A percentile compares a stretch with the other conserved stretches of the same genome.
Evolutionary conservation across 202 grass and related monocot species (phyloP).

Genomic region (Musa balbisiana): DNA sequence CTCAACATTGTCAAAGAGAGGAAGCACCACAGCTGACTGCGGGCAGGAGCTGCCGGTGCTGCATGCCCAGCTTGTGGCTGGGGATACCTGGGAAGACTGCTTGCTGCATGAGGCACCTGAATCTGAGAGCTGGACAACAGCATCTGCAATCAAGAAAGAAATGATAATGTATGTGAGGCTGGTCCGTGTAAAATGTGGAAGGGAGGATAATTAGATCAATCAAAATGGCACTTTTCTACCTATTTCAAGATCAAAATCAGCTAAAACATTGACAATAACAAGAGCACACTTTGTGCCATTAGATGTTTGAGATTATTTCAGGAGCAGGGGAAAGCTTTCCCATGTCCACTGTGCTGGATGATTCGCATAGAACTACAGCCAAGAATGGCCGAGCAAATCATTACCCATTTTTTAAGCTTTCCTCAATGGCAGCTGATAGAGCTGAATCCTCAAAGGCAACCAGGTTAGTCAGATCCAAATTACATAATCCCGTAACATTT

Average conservation of each 20-base stretch:
- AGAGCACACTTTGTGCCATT: too few relatives aligned
- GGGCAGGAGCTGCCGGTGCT: neutral
- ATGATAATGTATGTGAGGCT: neutral
- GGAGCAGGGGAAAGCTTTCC: neutral
- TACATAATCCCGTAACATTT: too few relatives aligned
- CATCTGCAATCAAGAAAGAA: neutral
- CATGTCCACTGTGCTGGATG: neutral
- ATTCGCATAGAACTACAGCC: neutral
- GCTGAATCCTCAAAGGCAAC: too few relatives aligned
- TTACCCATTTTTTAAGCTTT: too few relatives aligned
- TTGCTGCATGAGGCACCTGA: neutral
- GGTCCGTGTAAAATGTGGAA: neutral
- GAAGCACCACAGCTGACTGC: conserved; percentile 35
- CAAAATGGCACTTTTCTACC: neutral
- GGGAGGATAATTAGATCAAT: neutral
- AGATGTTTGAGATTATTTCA: neutral
- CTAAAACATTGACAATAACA: too few relatives aligned
- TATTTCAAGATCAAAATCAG: neutral
- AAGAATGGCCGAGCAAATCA: too few relatives aligned
- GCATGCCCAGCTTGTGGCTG: neutral
- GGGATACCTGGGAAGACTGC: neutral
- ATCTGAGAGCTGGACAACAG: neutral
- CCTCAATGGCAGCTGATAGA: too few relatives aligned
- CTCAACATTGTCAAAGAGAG: conserved; percentile 40
- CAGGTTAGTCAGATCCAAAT: too few relatives aligned